Evolutionary conservation across 768 basidiomycete species (phyloP), one percentile per base, ranked within the genome.

Genomic region (Lentinula raphanica): DNA sequence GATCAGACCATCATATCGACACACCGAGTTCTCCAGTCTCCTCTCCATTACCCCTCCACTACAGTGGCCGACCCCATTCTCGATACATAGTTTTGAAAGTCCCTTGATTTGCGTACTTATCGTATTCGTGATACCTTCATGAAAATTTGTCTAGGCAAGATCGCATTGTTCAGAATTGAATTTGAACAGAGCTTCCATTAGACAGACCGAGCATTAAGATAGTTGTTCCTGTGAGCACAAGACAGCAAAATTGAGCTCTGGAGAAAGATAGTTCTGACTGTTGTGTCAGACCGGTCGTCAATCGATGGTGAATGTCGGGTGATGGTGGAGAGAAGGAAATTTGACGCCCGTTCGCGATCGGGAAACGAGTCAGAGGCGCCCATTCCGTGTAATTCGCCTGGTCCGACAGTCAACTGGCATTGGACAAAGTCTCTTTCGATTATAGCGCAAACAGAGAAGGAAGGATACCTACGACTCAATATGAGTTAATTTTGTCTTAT

Each of bases 41-140:
- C 83, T 54, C 73, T 74, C 86, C 83, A 89, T 1, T 63, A 66
- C 17, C 87, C 86, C 19, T 79, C 69, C 55, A n/a, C n/a, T n/a
- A n/a, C n/a, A n/a, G n/a, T n/a, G n/a, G n/a, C n/a, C n/a, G n/a
- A n/a, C n/a, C n/a, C n/a, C n/a, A n/a, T n/a, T n/a, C n/a, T n/a
- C n/a, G n/a, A n/a, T n/a, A n/a, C n/a, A n/a, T n/a, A n/a, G n/a
- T n/a, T n/a, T n/a, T n/a, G n/a, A n/a, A n/a, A n/a, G n/a, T n/a
- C n/a, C n/a, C n/a, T n/a, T n/a, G n/a, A n/a, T n/a, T n/a, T n/a
- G n/a, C n/a, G n/a, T 1, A 83, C 86, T 68, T 82, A 91, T 11
- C 83, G 86, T 75, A 93, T 88, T 29, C 88, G 78, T 1, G 88
- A 88, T 0, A 93, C 84, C 66, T 88, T 89, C 38, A 88, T 78